A percentile compares a stretch with the other conserved stretches of the same genome.
These are phyloP conservation scores for Xylariaceae sp. DNA, from an alignment of 2,329 filamentous ascomycete species.

Conservation along the genomic window DNA sequence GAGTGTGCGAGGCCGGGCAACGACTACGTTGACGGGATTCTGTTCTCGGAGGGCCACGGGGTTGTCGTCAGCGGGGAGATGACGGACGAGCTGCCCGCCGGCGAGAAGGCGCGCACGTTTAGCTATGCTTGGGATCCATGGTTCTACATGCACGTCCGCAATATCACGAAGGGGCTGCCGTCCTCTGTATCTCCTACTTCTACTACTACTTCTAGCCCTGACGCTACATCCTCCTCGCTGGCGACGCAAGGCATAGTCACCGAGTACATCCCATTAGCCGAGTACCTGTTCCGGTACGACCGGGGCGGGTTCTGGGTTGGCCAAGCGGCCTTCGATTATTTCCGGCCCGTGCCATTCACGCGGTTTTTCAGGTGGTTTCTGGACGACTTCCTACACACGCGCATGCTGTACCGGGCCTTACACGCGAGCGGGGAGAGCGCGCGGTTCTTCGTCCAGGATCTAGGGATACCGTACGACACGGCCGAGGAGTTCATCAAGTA, in stretches of 20 bases:
- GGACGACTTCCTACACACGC: conserved; percentile 75
- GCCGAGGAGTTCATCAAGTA: conserved; percentile 61
- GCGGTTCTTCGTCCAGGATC: conserved; percentile 72
- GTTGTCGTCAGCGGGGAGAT: conserved; percentile 70
- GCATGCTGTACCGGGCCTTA: conserved; percentile 75
- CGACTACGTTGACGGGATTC: conserved; percentile 77
- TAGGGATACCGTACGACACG: conserved; percentile 61
- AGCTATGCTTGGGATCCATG: conserved; percentile 70
- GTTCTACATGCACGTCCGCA: conserved; percentile 75
- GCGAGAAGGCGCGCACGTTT: conserved; percentile 43
- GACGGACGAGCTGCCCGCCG: conserved; percentile 55
- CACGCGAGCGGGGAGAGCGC: conserved; percentile 70
- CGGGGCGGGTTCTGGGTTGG: conserved; percentile 78
- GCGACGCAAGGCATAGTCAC: conserved; percentile 31
- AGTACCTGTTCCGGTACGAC: conserved; percentile 80
- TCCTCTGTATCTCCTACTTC: conserved; percentile 33
- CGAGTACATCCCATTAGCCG: conserved; percentile 70
- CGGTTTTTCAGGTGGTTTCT: conserved; percentile 69
- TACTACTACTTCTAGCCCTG: conserved; percentile 17
- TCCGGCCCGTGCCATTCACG: conserved; percentile 68
- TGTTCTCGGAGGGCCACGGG: conserved; percentile 66
- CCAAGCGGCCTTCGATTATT: conserved; percentile 69
- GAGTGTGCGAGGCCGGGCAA: conserved; percentile 51
- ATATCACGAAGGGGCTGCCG: conserved; percentile 45
- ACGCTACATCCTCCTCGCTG: neutral